Percentiles rank a stretch among this genome's conserved stretches.
These are phyloP conservation scores for Rhodotorula sp. DNA, from an alignment of 1,284 basidiomycete species.

Conservation along the genomic window DNA sequence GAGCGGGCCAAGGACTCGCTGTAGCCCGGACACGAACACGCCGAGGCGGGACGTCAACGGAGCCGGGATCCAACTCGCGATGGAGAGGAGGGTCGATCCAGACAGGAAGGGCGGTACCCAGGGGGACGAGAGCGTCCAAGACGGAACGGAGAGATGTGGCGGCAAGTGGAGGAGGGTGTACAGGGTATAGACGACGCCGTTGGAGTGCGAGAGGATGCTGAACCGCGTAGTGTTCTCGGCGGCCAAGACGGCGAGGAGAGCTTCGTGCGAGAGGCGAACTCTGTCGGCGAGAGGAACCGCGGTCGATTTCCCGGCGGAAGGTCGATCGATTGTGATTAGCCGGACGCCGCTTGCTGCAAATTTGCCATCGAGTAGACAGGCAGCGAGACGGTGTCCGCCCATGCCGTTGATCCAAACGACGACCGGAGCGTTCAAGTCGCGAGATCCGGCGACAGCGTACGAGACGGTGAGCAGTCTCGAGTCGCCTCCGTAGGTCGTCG, in stretches of 20 bases:
- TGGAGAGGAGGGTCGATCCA: background rate
- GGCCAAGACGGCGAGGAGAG: constrained; percentile 18
- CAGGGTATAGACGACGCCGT: constrained; percentile 33
- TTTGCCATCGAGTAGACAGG: constrained; percentile 15
- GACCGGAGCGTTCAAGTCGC: background rate
- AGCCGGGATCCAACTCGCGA: constrained; percentile 22
- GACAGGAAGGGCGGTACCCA: constrained; percentile 22
- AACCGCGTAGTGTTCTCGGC: constrained; percentile 3
- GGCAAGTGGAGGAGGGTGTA: constrained; percentile 20
- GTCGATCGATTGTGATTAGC: constrained; percentile 29
- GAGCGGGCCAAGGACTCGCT: constrained; percentile 3
- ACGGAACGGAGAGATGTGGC: background rate
- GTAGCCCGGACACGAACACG: background rate
- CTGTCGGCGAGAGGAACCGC: constrained; percentile 3
- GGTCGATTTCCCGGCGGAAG: constrained; percentile 8
- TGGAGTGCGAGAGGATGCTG: constrained; percentile 28
- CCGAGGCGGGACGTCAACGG: constrained; percentile 13
- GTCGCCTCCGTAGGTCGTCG: background rate
- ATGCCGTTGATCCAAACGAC: constrained; percentile 33
- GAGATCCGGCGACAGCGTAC: constrained; percentile 10
- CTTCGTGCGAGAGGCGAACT: background rate
- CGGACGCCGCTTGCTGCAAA: constrained; percentile 2
- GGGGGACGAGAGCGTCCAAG: constrained; percentile 21
- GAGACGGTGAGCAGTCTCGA: constrained; percentile 4
- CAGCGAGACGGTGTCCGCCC: constrained; percentile 23